A percentile compares a stretch with the other conserved stretches of the same genome.
Evolutionary conservation across 306 rosid species (phyloP).

Genomic region (Malus orientalis): DNA sequence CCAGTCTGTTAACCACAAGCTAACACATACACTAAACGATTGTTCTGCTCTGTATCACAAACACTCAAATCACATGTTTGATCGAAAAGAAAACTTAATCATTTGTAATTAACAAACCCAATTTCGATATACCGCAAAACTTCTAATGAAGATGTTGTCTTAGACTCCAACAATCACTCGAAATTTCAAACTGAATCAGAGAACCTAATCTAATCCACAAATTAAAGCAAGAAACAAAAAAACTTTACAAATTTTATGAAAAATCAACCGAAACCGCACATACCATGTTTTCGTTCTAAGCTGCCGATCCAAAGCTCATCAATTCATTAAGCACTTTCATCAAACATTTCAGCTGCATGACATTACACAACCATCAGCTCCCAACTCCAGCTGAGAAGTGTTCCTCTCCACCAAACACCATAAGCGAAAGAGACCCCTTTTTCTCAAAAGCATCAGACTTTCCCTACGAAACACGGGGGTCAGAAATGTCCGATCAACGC

Average conservation of each 20-base stretch:
- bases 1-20: not conserved
- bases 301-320: slow-evolving; percentile 21
- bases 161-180: not conserved
- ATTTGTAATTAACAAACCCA: not conserved
- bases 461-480: slow-evolving; percentile 1
- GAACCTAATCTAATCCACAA: not conserved
- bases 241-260: too few species aligned
- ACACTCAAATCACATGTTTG: not conserved
- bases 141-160: not conserved
- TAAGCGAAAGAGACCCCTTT: slow-evolving; percentile 5
- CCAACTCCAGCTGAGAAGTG: slow-evolving; percentile 9
- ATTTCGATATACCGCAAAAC: not conserved
- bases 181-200: not conserved
- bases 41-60: not conserved
- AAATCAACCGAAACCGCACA: not conserved
- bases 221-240: not conserved
- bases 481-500: not conserved
- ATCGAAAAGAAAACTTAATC: not conserved
- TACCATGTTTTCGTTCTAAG: slow-evolving; percentile 42
- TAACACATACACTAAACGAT: not conserved
- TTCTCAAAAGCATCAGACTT: slow-evolving; percentile 11
- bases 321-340: slow-evolving; percentile 10
- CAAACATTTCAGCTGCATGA: slow-evolving; percentile 24
- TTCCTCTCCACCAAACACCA: slow-evolving; percentile 3
- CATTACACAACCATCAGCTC: slow-evolving; percentile 7